A percentile compares a stretch with the other conserved stretches of the same genome.
phyloP scores from a whole-genome alignment of 2,329 filamentous ascomycete genomes.

The Colletotrichum sp. region DNA sequence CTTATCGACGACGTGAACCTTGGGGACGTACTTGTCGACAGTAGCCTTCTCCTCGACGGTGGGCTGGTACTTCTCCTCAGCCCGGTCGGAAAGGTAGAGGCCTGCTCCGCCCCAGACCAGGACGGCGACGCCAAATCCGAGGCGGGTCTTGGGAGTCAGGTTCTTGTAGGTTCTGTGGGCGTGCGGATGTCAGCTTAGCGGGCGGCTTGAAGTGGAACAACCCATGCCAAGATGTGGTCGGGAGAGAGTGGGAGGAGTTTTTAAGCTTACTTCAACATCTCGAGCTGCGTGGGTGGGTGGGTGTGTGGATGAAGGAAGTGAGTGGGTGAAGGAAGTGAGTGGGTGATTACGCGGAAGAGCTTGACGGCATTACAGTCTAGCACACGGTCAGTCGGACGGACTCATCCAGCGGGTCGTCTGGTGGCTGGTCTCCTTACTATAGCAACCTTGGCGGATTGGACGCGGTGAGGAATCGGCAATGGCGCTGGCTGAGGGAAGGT shows the following conservation, averaged over 20 bases:
- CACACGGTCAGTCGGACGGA: background rate
- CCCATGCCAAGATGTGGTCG: background rate
- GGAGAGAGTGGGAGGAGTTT: background rate
- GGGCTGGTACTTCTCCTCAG: conserved; percentile 74
- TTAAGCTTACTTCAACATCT: conserved; percentile 21
- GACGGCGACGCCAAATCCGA: conserved; percentile 74
- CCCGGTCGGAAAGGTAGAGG: conserved; percentile 73
- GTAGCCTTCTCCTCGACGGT: conserved; percentile 75
- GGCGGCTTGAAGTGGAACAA: background rate
- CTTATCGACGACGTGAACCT: conserved; percentile 64
- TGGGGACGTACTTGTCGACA: conserved; percentile 65
- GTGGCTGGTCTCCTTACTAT: background rate
- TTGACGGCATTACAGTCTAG: background rate
- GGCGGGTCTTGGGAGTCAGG: conserved; percentile 71
- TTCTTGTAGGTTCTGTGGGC: conserved; percentile 70
- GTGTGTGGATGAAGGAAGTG: background rate
- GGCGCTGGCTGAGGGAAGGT: background rate
- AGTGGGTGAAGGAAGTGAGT: background rate
- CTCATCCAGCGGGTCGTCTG: background rate
- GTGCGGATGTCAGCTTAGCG: background rate
- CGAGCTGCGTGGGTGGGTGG: background rate
- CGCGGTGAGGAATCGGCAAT: background rate
- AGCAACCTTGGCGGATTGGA: background rate
- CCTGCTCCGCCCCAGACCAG: conserved; percentile 78
- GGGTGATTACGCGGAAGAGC: background rate